Base-by-base conservation (phyloP, 345 rosid genomes). In the Bruguiera parviflora region DNA sequence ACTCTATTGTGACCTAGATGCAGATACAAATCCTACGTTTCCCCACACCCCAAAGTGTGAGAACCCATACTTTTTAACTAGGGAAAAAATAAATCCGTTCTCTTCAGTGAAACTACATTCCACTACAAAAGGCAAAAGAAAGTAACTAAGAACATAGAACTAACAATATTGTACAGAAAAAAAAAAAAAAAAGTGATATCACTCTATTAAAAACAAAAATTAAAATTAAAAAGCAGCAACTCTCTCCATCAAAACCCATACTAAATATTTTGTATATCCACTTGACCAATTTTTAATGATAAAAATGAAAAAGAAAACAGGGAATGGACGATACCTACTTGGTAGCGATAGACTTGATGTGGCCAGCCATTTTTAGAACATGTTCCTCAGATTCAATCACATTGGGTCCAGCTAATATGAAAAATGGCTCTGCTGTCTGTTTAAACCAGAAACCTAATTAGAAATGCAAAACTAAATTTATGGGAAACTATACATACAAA, bases 341-440 rank as follows among this genome's bases (percentile, higher is more conserved):
- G 8, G 85, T 72, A 6, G 94, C 67, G 18, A 95, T 78, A 47
- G 74, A 64, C 84, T 90, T 92, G 31, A 95, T 83, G 75, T 84
- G 86, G 37, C 76, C 83, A 58, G 98, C 98, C 96, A 95, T 88
- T 53, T 71, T 78, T 57, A 92, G 75, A 78, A 87, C 75, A 73
- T 95, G 98, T 62, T 95, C 94, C 74, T 95, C 97, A 5, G 98
- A 95, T 83, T 92, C 98, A 60, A 95, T 95, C 77, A 92, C 99
- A 87, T 90, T 92, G 70, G 94, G 98, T 60, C 98, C 98, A 0
- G 98, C 98, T 69, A 92, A 71, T 75, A 95, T 73, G 85, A 95
- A 95, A 78, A 95, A 92, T 5, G 98, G 96, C 11, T 88, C 88
- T 32, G 97, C 88, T 53, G 78, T 84, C 97, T 95, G 86, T n/a